Evolutionary conservation across 371 early-diverging fungal species (phyloP).

Genomic region (Syncephalastrum contaminatum): DNA sequence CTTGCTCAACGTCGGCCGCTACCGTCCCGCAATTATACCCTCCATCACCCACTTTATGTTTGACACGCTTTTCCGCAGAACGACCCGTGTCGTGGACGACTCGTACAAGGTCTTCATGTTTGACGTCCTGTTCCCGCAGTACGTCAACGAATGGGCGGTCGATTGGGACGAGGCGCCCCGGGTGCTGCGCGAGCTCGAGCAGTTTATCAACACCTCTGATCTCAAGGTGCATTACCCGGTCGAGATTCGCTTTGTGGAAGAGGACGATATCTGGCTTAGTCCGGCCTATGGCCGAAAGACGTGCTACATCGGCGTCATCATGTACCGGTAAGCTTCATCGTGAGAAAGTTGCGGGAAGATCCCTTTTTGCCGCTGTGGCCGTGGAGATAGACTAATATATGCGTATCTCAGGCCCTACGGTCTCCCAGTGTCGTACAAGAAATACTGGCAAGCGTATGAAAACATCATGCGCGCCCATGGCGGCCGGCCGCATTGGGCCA

Average conservation of each 20-base stretch:
- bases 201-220: conserved; percentile 53
- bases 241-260: conserved; percentile 77
- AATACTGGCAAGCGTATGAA: conserved; percentile 78
- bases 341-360: not conserved
- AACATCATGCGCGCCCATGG: conserved; percentile 69
- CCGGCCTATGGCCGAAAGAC: conserved; percentile 69
- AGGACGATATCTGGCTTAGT: conserved; percentile 79
- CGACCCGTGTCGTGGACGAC: conserved; percentile 57
- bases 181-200: conserved; percentile 62
- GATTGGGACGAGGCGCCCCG: conserved; percentile 63
- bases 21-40: conserved; percentile 61
- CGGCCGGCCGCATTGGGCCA: conserved; percentile 90
- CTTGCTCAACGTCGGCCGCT: conserved; percentile 62
- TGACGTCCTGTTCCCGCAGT: conserved; percentile 83
- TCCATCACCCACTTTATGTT: conserved; percentile 56
- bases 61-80: conserved; percentile 43
- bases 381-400: not conserved
- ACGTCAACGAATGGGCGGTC: conserved; percentile 87
- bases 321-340: conserved; percentile 62
- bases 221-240: conserved; percentile 77
- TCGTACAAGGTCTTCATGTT: conserved; percentile 79
- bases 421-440: conserved; percentile 68
- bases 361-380: not conserved
- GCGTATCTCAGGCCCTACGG: conserved; percentile 66
- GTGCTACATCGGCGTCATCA: conserved; percentile 84